These are phyloP conservation scores for Vitis hybrid DNA, from an alignment of 177 flowering plant genomes.

Conservation along the genomic window DNA sequence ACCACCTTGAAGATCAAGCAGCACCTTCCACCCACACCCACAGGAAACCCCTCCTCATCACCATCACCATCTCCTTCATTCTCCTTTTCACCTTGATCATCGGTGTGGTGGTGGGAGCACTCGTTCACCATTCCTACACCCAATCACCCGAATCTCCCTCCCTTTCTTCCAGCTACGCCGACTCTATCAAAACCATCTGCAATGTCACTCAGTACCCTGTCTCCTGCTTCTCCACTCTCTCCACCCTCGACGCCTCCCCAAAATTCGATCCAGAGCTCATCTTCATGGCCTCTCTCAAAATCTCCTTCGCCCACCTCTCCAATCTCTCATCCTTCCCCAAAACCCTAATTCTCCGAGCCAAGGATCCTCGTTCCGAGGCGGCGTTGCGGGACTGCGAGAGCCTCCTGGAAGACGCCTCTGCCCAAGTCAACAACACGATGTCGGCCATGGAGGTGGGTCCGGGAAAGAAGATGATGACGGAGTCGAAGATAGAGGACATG, in stretches of 20 bases:
- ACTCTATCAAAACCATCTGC: constrained; percentile 40
- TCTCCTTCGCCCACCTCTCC: constrained; percentile 24
- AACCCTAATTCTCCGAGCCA: constrained; percentile 3
- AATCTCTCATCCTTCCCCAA: constrained; percentile 20
- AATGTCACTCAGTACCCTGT: constrained; percentile 43
- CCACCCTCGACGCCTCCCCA: constrained; percentile 22
- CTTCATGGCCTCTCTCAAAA: constrained; percentile 40
- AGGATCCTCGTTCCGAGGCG: constrained; percentile 16
- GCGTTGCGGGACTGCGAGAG: constrained; percentile 41
- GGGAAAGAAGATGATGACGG: constrained; percentile 34
- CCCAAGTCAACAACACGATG: constrained; percentile 36
- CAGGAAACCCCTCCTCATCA: constrained; percentile 4
- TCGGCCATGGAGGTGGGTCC: constrained; percentile 17
- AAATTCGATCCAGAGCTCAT: constrained; percentile 40
- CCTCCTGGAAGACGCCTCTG: constrained; percentile 44
- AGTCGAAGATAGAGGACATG: constrained; percentile 40
- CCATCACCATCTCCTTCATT: constrained; percentile 20
- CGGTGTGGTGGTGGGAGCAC: constrained; percentile 9
- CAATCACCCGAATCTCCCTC: background rate
- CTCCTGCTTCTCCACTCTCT: constrained; percentile 40
- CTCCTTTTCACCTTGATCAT: constrained; percentile 22
- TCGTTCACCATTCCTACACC: constrained; percentile 10
- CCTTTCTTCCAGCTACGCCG: constrained; percentile 16
- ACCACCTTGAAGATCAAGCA: constrained; percentile 16
- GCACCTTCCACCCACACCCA: background rate